Conservation (phyloP, 2,329 filamentous ascomycete species). For the Alternaria rosae region DNA sequence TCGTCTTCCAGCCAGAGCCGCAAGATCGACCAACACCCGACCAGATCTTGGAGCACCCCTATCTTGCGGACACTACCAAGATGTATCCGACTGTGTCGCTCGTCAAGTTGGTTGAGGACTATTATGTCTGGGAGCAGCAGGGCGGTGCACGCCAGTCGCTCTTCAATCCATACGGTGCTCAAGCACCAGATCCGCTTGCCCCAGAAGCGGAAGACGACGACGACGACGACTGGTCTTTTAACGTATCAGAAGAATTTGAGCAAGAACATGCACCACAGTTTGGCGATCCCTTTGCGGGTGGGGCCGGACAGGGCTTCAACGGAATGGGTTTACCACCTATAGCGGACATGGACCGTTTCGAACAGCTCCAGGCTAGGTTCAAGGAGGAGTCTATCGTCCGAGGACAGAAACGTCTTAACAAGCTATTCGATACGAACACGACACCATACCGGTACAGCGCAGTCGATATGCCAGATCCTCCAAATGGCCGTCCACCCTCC, state of each 20-base stretch:
- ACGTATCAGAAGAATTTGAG: conserved; percentile 68
- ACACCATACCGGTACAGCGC: conserved; percentile 67
- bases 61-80: conserved; percentile 68
- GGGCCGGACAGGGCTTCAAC: conserved; percentile 27
- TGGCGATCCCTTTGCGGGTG: conserved; percentile 55
- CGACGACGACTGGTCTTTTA: conserved; percentile 70
- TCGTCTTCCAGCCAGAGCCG: conserved; percentile 74
- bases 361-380: conserved; percentile 57
- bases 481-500: conserved; percentile 56
- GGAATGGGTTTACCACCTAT: conserved; percentile 51
- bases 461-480: conserved; percentile 54
- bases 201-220: conserved; percentile 52
- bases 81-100: conserved; percentile 71
- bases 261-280: conserved; percentile 51
- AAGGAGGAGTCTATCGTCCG: conserved; percentile 65
- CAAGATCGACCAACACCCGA: conserved; percentile 73
- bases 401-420: conserved; percentile 64
- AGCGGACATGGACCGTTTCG: conserved; percentile 42
- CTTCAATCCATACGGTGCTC: conserved; percentile 66
- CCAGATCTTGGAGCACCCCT: conserved; percentile 72
- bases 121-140: conserved; percentile 76
- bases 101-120: conserved; percentile 72
- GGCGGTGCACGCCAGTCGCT: conserved; percentile 74
- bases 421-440: conserved; percentile 63
- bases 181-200: conserved; percentile 60